Percentiles rank a stretch among this genome's conserved stretches.
Evolutionary conservation across 352 stramenopile species (phyloP).

Genomic region (Plasmopara muralis): DNA sequence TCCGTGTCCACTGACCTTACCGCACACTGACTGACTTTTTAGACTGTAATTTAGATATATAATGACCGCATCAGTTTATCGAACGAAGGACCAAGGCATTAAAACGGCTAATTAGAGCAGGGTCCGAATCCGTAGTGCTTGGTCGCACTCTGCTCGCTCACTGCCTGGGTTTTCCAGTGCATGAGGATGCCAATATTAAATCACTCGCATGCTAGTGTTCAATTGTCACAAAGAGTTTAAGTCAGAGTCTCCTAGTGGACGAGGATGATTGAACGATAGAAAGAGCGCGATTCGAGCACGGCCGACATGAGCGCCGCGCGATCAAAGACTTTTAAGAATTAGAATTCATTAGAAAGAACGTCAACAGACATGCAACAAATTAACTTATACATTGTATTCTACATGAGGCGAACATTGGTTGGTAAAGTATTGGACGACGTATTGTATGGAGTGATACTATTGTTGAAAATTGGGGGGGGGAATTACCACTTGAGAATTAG

Average conservation of each 20-base stretch:
- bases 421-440: too few species aligned
- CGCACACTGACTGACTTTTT: too few species aligned
- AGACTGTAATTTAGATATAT: not conserved
- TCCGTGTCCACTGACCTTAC: too few species aligned
- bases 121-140: constrained; percentile 1
- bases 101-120: constrained; percentile 8
- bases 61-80: too few species aligned
- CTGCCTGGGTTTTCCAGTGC: not conserved
- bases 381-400: too few species aligned
- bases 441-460: too few species aligned
- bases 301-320: constrained; percentile 11
- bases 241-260: constrained; percentile 22
- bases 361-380: constrained; percentile 17
- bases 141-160: constrained; percentile 9
- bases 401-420: too few species aligned
- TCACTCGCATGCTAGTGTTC: not conserved
- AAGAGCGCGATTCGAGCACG: constrained; percentile 10
- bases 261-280: constrained; percentile 17
- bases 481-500: too few species aligned
- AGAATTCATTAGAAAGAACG: not conserved
- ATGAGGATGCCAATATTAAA: constrained; percentile 18
- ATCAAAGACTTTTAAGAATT: not conserved
- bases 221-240: constrained; percentile 24
- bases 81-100: too few species aligned
- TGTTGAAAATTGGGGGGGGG: too few species aligned